phyloP scores from a whole-genome alignment of 169 alveolate genomes.

The Cryptosporidium ubiquitum region DNA sequence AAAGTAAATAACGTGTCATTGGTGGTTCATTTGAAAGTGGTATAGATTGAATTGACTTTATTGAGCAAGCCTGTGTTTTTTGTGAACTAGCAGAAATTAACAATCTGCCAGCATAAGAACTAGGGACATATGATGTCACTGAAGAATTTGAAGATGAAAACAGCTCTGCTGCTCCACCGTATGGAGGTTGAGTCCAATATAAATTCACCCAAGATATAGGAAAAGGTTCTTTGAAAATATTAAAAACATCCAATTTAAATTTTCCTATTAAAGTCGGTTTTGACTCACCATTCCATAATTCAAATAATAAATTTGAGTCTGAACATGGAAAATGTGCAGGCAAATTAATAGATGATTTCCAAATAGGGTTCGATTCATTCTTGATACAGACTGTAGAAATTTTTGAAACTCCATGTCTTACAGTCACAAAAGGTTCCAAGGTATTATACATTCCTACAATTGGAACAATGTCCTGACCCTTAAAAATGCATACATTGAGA shows the following conservation, averaged over 20 bases:
- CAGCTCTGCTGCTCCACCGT: constrained; percentile 75
- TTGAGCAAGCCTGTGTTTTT: constrained; percentile 43
- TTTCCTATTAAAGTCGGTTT: constrained; percentile 80
- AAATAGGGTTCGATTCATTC: constrained; percentile 84
- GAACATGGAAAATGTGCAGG: constrained; percentile 84
- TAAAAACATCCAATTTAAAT: constrained; percentile 80
- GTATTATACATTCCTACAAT: constrained; percentile 72
- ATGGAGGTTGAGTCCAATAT: constrained; percentile 83
- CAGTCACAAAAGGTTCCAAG: constrained; percentile 85
- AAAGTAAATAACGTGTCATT: constrained; percentile 77
- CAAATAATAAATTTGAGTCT: constrained; percentile 77
- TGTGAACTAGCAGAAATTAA: constrained; percentile 63
- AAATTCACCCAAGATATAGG: constrained; percentile 83
- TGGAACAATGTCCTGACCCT: constrained; percentile 81
- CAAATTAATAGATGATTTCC: constrained; percentile 84
- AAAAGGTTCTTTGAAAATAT: constrained; percentile 80
- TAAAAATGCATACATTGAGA: constrained; percentile 76
- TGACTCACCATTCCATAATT: constrained; percentile 82
- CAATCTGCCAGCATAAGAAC: constrained; percentile 65
- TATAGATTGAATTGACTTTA: constrained; percentile 46
- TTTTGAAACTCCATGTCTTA: constrained; percentile 84
- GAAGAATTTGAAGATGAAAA: constrained; percentile 63
- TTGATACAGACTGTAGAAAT: constrained; percentile 82
- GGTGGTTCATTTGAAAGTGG: constrained; percentile 77
- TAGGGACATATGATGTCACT: constrained; percentile 53